Evolutionary conservation across 2,329 filamentous ascomycete species (phyloP).

Genomic region (Diplodia corticola): DNA sequence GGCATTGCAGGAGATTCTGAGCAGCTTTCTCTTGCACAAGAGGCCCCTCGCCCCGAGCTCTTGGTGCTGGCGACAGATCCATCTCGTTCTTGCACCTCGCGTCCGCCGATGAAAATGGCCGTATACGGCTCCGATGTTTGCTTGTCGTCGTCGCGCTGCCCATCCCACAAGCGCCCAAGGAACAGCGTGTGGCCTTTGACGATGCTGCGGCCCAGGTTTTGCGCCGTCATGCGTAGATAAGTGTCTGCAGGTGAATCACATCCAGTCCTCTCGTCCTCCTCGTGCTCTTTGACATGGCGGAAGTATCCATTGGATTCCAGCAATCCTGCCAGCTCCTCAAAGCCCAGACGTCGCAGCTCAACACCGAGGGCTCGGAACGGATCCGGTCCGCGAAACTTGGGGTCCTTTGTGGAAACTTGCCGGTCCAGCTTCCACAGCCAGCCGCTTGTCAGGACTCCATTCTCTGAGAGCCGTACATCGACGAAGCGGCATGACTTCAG

Average conservation of each 20-base stretch:
- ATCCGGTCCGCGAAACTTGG: not conserved
- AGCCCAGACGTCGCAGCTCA: not conserved
- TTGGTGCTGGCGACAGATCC: not conserved
- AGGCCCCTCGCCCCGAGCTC: not conserved
- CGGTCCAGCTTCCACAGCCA: constrained; percentile 24
- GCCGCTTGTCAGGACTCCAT: constrained; percentile 23
- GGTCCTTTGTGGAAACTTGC: not conserved
- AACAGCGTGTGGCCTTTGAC: not conserved
- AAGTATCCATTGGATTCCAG: not conserved
- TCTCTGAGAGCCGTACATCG: constrained; percentile 4
- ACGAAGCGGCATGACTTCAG: constrained; percentile 25
- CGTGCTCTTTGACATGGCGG: not conserved
- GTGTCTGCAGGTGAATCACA: not conserved
- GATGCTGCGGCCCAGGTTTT: not conserved
- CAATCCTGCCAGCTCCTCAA: not conserved
- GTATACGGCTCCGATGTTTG: not conserved
- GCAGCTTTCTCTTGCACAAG: not conserved
- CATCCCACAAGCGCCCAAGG: constrained; percentile 1
- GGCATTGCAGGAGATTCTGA: not conserved
- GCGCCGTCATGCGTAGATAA: not conserved
- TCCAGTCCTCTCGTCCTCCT: not conserved
- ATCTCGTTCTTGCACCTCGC: not conserved
- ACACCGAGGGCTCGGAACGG: not conserved
- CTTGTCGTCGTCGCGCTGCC: not conserved
- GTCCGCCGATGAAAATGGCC: constrained; percentile 2